These are phyloP conservation scores for Umbelopsis sp. DNA, from an alignment of 192 early-diverging fungal genomes.

Conservation along the genomic window DNA sequence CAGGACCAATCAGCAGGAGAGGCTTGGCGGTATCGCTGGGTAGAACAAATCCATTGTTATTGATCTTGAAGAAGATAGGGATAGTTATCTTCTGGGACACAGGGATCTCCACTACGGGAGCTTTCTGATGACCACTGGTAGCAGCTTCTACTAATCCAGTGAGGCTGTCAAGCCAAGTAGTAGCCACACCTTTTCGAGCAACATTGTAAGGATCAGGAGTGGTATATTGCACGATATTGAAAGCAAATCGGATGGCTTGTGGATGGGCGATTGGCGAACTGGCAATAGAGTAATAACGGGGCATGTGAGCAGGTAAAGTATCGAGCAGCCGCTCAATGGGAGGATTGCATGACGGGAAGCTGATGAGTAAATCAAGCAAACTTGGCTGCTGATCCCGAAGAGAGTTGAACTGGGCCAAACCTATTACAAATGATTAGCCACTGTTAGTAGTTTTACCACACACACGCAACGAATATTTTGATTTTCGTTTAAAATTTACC, in stretches of 20 bases:
- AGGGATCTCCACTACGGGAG: not conserved
- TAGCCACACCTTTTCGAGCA: constrained; percentile 68
- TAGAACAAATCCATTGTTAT: constrained; percentile 67
- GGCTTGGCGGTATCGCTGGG: constrained; percentile 61
- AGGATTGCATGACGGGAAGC: constrained; percentile 79
- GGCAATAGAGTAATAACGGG: constrained; percentile 89
- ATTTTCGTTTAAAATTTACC: constrained; percentile 36
- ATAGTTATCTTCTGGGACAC: constrained; percentile 11
- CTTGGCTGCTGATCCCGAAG: constrained; percentile 72
- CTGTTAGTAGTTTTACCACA: not conserved
- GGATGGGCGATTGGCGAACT: constrained; percentile 62
- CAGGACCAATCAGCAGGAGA: constrained; percentile 87
- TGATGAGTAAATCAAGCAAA: constrained; percentile 76
- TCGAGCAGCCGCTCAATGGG: constrained; percentile 75
- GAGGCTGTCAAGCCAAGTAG: constrained; percentile 78
- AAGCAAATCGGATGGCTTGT: constrained; percentile 70
- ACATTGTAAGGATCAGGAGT: constrained; percentile 46
- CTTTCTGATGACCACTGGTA: not conserved
- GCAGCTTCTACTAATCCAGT: constrained; percentile 36
- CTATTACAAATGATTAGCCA: constrained; percentile 26
- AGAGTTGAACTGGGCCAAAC: constrained; percentile 61
- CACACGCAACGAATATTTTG: too few relatives aligned
- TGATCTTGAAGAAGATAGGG: constrained; percentile 58
- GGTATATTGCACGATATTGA: constrained; percentile 82
- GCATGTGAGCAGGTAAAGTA: constrained; percentile 72